Base-by-base conservation (phyloP, 176 grass and related monocot species). In the Eleusine indica region DNA sequence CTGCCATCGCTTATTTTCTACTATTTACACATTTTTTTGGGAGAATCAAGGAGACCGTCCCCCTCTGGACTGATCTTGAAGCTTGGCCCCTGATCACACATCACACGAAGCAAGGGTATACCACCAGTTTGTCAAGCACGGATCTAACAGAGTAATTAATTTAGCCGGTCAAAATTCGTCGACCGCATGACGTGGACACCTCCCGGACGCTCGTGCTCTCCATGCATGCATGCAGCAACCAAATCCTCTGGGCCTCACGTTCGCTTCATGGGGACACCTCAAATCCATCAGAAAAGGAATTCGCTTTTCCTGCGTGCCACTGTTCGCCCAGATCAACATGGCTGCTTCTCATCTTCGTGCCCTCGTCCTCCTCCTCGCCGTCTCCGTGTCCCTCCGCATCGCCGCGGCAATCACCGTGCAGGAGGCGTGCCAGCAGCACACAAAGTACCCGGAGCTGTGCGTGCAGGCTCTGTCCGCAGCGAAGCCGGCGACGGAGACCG, bases 381-480 rank as follows among this genome's bases (percentile, higher is more conserved):
- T 81, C 56, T 74, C 84, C 32, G 7, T 58, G 78, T 89, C 72
- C 62, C 19, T 82, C 48, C 13, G 25, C 49, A 10, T n/a, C 32
- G n/a, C 42, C 40, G 41, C 66, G 11, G 30, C 86, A 2, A 9
- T 84, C 29, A 77, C 74, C 56, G 51, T 89, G 15, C 68, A 81
- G 16, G 74, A 83, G 28, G 83, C 86, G 58, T 96, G 94, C 94
- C 47, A 74, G 28, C 77, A 73, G 81, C 1, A 80, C 77, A 91
- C 94, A 3, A 64, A 75, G 68, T 49, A 76, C 60, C 73, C 88
- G 70, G 68, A 82, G 32, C 37, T 85, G 25, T 89, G 91, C 82
- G 63, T 79, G 54, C 44, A 80, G 1, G 76, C 77, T 7, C 66
- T 95, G 48, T 87, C 83, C 14, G 54, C 73, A 6, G 38, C 49